These are phyloP conservation scores for Coemansia sp. DNA, from an alignment of 192 early-diverging fungal species.

Conservation along the genomic window DNA sequence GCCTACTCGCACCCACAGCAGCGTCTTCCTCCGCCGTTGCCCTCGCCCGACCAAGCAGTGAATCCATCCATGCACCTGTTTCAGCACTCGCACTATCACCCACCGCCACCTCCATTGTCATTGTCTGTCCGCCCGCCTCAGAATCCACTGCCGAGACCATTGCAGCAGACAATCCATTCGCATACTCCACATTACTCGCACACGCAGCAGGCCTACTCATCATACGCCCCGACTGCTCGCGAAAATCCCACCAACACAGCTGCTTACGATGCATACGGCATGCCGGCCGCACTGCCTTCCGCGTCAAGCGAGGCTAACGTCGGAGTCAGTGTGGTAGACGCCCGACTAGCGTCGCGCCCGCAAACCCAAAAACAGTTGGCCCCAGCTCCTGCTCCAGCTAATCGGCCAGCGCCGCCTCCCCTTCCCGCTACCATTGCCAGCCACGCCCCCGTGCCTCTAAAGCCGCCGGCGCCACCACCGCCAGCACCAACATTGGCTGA, in stretches of 20 bases:
- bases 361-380: not conserved
- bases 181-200: slow-evolving; percentile 4
- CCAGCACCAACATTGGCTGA: not conserved
- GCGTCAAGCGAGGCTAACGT: not conserved
- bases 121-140: not conserved
- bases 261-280: slow-evolving; percentile 6
- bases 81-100: not conserved
- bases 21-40: not conserved
- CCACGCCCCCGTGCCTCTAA: not conserved
- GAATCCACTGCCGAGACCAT: slow-evolving; percentile 1
- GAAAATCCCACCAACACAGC: slow-evolving; percentile 5
- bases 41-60: not conserved
- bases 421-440: not conserved
- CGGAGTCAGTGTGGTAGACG: not conserved
- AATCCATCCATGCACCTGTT: not conserved
- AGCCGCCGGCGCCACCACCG: not conserved
- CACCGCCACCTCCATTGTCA: not conserved
- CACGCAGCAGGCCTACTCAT: not conserved
- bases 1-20: not conserved
- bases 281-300: not conserved
- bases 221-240: slow-evolving; percentile 3
- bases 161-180: not conserved
- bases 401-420: not conserved
- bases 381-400: not conserved
- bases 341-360: not conserved